Conservation (phyloP, 768 basidiomycete genomes). For the Pisolithus tinctorius region DNA sequence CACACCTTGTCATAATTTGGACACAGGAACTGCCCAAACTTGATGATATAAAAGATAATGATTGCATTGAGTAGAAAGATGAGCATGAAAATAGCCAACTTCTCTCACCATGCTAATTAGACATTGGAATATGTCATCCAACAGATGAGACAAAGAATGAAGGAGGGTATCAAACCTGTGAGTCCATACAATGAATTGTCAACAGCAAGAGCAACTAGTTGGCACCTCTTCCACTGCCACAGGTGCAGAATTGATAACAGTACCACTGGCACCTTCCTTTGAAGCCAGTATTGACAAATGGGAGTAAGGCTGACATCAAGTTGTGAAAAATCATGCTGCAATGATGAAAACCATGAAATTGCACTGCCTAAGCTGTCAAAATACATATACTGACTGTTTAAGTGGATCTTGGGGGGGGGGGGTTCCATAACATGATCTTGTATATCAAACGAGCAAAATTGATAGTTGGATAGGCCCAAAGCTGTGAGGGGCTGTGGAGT, state of each 20-base stretch:
- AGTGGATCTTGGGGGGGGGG: no score
- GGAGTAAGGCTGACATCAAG: no score
- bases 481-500: no score
- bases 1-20: slow-evolving; percentile 85
- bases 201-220: slow-evolving; percentile 62
- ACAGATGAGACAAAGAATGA: slow-evolving; percentile 59
- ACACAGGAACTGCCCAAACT: slow-evolving; percentile 81
- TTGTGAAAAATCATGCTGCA: no score
- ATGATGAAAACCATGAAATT: no score
- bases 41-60: slow-evolving; percentile 85
- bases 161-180: slow-evolving; percentile 77
- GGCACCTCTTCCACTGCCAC: slow-evolving; percentile 80
- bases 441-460: no score
- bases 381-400: no score
- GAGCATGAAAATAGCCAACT: slow-evolving; percentile 80
- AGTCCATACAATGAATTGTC: slow-evolving; percentile 77
- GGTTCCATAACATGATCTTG: no score
- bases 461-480: no score
- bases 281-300: slow-evolving; percentile 30
- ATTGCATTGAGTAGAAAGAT: slow-evolving; percentile 71
- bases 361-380: no score
- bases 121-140: slow-evolving; percentile 94
- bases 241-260: slow-evolving; percentile 59
- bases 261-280: slow-evolving; percentile 41
- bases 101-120: slow-evolving; percentile 90